Conservation (phyloP, 1,284 basidiomycete genomes). For the Thelephora terrestris region DNA sequence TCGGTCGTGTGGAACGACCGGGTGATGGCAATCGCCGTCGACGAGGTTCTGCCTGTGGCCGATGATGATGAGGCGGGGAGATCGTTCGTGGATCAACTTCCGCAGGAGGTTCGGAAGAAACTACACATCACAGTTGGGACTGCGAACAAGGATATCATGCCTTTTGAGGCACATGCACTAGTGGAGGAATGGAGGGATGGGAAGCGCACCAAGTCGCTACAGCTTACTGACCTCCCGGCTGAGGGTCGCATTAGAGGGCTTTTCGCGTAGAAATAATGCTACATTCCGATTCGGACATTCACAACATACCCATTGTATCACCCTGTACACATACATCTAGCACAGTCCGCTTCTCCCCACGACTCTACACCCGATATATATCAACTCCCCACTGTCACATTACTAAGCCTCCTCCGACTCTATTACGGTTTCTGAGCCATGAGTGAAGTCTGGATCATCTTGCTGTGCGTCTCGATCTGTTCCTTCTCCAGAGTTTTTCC, state of each 20-base stretch:
- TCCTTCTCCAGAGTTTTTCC: no score
- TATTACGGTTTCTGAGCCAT: no score
- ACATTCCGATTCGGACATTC: not conserved
- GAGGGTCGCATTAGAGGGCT: conserved; percentile 35
- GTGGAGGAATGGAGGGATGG: conserved; percentile 43
- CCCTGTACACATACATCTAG: not conserved
- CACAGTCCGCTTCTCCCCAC: not conserved
- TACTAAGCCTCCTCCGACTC: no score
- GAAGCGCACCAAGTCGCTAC: conserved; percentile 23
- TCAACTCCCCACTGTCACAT: not conserved
- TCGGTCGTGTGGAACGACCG: conserved; percentile 69
- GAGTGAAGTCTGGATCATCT: no score
- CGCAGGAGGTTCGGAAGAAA: conserved; percentile 34
- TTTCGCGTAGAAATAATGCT: conserved; percentile 6
- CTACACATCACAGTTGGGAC: conserved; percentile 92
- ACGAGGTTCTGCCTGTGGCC: conserved; percentile 35
- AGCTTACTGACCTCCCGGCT: conserved; percentile 25
- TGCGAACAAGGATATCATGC: conserved; percentile 34
- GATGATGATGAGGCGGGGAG: conserved; percentile 29
- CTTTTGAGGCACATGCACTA: conserved; percentile 66
- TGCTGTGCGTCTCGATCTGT: no score
- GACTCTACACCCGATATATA: not conserved
- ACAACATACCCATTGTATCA: not conserved
- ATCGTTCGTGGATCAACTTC: conserved; percentile 40
- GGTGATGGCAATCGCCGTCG: conserved; percentile 71